Evolutionary conservation across 495 filamentous ascomycete genomes (phyloP).

Genomic region (Staphylotrichum longicolle): DNA sequence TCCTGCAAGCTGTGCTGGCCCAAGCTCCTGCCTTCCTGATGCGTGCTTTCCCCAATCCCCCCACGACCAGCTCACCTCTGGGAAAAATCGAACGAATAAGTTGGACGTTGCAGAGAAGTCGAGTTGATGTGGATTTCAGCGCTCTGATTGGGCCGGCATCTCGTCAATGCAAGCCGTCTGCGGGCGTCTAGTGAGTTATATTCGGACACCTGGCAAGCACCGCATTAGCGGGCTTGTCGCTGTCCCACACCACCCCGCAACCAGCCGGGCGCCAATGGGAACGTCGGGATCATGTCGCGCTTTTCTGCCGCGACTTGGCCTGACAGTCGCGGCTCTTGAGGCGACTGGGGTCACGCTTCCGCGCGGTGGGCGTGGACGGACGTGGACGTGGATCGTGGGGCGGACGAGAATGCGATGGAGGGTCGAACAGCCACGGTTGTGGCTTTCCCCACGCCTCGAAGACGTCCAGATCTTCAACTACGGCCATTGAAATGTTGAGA

Average conservation of each 20-base stretch:
- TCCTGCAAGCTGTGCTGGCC: constrained; percentile 20
- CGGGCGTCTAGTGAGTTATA: constrained; percentile 37
- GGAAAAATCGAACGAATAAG: constrained; percentile 15
- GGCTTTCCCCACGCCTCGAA: constrained; percentile 12
- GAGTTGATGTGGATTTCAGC: constrained; percentile 21
- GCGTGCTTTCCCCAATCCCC: constrained; percentile 9
- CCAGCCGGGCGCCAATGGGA: constrained; percentile 23
- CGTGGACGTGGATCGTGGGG: constrained; percentile 14
- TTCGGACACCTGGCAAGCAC: constrained; percentile 33
- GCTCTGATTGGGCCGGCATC: constrained; percentile 26
- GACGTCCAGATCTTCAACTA: constrained; percentile 3
- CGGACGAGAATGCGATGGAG: constrained; percentile 4
- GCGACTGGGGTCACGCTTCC: constrained; percentile 18
- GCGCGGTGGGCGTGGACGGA: constrained; percentile 2
- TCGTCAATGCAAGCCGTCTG: constrained; percentile 29
- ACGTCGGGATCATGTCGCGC: constrained; percentile 1
- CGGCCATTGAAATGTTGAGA: not conserved
- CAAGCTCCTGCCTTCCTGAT: constrained; percentile 17
- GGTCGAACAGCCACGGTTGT: constrained; percentile 22
- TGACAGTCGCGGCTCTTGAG: constrained; percentile 19
- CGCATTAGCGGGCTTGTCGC: constrained; percentile 22
- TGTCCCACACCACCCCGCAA: constrained; percentile 15
- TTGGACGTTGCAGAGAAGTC: constrained; percentile 26
- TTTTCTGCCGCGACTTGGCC: constrained; percentile 13
- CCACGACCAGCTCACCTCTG: constrained; percentile 16